phyloP scores from a whole-genome alignment of 257 asterid genomes.

The Solanum clarkiae region DNA sequence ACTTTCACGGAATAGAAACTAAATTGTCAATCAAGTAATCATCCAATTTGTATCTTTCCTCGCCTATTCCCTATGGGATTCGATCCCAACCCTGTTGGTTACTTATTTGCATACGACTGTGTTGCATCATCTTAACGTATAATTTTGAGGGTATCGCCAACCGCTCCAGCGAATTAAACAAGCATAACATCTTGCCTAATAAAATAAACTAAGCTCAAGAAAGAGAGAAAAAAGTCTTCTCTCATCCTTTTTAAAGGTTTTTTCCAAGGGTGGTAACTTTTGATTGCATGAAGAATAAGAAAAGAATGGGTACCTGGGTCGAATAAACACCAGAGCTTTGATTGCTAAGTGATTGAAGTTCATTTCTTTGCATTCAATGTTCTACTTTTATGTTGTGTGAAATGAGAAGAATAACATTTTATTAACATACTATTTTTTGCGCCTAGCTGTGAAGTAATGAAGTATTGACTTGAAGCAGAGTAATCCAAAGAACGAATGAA shows the following conservation, averaged over 20 bases:
- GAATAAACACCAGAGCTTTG: background rate
- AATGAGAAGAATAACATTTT: background rate
- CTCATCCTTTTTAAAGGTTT: background rate
- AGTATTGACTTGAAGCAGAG: background rate
- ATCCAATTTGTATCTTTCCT: background rate
- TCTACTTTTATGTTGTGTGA: background rate
- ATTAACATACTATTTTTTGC: background rate
- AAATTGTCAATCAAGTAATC: background rate
- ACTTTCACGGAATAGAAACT: background rate
- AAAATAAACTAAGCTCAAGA: background rate
- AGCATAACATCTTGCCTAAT: background rate
- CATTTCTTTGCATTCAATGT: background rate
- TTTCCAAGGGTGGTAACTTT: background rate
- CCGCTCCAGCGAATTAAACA: background rate
- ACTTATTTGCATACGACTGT: background rate
- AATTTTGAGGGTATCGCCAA: background rate
- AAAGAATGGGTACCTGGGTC: background rate
- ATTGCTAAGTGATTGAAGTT: background rate
- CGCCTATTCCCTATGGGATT: background rate
- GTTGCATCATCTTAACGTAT: background rate
- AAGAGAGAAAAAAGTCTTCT: background rate
- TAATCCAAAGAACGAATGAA: background rate
- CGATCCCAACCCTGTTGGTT: background rate
- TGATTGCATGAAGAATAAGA: background rate
- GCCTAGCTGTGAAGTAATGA: background rate